Conservation (phyloP, 495 filamentous ascomycete species). For the Recurvomyces mirabilis region DNA sequence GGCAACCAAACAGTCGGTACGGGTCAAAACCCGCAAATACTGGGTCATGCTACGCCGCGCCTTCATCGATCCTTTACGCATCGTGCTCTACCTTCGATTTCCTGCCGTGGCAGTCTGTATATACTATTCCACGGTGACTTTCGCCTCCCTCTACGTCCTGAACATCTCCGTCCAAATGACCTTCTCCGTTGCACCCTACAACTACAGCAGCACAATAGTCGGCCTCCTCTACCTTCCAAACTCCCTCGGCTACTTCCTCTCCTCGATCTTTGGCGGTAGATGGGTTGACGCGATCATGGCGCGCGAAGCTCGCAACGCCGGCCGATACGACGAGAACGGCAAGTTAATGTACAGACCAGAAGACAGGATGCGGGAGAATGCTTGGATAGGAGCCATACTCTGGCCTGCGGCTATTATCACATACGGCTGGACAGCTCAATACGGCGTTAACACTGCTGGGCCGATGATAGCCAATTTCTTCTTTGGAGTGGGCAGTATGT, state of each 20-base stretch:
- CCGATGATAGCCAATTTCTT: conserved; percentile 72
- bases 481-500: conserved; percentile 80
- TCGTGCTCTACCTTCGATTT: conserved; percentile 68
- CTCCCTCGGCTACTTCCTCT: conserved; percentile 64
- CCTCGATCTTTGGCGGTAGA: conserved; percentile 61
- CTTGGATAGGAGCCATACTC: conserved; percentile 65
- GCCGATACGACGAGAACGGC: conserved; percentile 57
- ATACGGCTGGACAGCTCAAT: conserved; percentile 56
- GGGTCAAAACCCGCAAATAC: conserved; percentile 41
- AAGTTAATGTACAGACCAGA: conserved; percentile 65
- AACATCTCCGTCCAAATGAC: conserved; percentile 74
- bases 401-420: conserved; percentile 59
- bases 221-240: conserved; percentile 75
- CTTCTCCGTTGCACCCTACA: conserved; percentile 65
- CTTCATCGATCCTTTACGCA: conserved; percentile 69
- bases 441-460: conserved; percentile 32
- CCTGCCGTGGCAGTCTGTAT: conserved; percentile 72
- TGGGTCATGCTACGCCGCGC: conserved; percentile 48
- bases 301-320: conserved; percentile 61
- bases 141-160: conserved; percentile 71
- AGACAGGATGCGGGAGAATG: conserved; percentile 84
- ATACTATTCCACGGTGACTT: conserved; percentile 71
- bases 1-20: conserved; percentile 52
- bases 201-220: conserved; percentile 59
- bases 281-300: conserved; percentile 92